A percentile compares a stretch with the other conserved stretches of the same genome.
Evolutionary conservation across 2,329 filamentous ascomycete species (phyloP).

Genomic region (Shiraia sp.): DNA sequence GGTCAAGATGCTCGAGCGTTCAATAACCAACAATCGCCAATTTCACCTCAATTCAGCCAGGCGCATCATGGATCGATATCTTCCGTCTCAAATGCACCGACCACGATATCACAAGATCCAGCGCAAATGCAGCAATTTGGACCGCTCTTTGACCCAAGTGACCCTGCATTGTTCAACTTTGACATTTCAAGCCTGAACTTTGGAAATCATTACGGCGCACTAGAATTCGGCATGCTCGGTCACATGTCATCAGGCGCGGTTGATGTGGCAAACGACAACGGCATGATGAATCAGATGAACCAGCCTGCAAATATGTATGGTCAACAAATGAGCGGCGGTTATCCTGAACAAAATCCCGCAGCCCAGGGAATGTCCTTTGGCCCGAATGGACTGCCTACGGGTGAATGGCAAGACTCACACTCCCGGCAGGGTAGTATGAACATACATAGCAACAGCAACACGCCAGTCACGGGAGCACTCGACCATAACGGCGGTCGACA

Average conservation of each 20-base stretch:
- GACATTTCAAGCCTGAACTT: constrained; percentile 94
- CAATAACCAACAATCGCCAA: constrained; percentile 70
- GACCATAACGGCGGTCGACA: constrained; percentile 35
- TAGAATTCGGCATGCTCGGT: constrained; percentile 94
- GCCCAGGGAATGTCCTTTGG: constrained; percentile 38
- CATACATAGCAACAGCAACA: constrained; percentile 48
- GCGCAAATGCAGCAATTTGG: constrained; percentile 53
- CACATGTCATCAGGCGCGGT: constrained; percentile 92
- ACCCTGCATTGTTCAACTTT: constrained; percentile 93
- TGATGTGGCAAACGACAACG: constrained; percentile 71
- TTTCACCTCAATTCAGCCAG: constrained; percentile 73
- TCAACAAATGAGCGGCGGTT: constrained; percentile 44
- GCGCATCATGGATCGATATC: constrained; percentile 44
- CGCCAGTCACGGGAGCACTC: constrained; percentile 41
- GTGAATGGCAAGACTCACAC: constrained; percentile 45
- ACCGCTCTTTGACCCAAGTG: constrained; percentile 82
- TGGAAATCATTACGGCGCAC: constrained; percentile 90
- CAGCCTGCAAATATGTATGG: constrained; percentile 42
- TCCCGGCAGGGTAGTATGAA: constrained; percentile 51
- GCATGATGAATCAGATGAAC: constrained; percentile 38
- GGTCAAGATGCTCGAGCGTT: constrained; percentile 57
- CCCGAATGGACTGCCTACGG: constrained; percentile 27
- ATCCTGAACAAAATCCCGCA: constrained; percentile 24
- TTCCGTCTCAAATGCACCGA: constrained; percentile 53
- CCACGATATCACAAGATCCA: constrained; percentile 45